Evolutionary conservation across 192 early-diverging fungal genomes (phyloP).

Genomic region (Hyaloraphidium curvatum): DNA sequence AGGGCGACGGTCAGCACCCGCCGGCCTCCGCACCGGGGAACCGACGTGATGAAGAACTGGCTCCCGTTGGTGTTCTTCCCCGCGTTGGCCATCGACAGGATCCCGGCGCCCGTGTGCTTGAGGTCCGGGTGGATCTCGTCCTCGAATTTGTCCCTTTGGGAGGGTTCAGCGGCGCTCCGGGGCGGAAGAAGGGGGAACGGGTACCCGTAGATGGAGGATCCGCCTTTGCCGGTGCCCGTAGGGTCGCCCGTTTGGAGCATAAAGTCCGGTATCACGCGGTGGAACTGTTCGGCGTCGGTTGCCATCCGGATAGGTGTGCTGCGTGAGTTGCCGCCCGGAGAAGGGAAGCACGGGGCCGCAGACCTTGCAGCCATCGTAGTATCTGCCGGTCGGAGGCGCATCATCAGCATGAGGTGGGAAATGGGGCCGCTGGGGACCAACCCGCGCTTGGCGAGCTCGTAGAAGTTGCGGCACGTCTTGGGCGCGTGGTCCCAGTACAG

Average conservation of each 20-base stretch:
- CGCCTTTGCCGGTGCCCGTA: conserved; percentile 81
- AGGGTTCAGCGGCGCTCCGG: conserved; percentile 27
- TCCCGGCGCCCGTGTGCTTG: conserved; percentile 52
- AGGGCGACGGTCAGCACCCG: too few species aligned
- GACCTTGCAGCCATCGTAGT: conserved; percentile 59
- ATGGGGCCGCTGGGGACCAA: not conserved
- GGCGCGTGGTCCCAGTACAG: conserved; percentile 75
- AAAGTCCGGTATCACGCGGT: conserved; percentile 71
- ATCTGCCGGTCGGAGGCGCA: conserved; percentile 48
- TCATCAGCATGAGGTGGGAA: not conserved
- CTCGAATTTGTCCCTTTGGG: conserved; percentile 50
- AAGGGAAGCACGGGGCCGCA: conserved; percentile 5
- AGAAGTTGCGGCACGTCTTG: conserved; percentile 67
- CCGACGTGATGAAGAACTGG: conserved; percentile 80
- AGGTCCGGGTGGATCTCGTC: conserved; percentile 60
- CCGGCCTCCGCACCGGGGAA: too few species aligned
- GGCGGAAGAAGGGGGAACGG: not conserved
- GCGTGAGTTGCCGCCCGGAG: not conserved
- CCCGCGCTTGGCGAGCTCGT: conserved; percentile 30
- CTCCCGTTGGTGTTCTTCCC: conserved; percentile 44
- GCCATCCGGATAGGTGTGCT: not conserved
- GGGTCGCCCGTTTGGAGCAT: conserved; percentile 94
- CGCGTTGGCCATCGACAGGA: conserved; percentile 77
- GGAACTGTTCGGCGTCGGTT: conserved; percentile 32
- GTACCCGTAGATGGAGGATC: conserved; percentile 66